phyloP scores from a whole-genome alignment of 495 filamentous ascomycete genomes.

The Aspergillus sclerotiicarbonarius region DNA sequence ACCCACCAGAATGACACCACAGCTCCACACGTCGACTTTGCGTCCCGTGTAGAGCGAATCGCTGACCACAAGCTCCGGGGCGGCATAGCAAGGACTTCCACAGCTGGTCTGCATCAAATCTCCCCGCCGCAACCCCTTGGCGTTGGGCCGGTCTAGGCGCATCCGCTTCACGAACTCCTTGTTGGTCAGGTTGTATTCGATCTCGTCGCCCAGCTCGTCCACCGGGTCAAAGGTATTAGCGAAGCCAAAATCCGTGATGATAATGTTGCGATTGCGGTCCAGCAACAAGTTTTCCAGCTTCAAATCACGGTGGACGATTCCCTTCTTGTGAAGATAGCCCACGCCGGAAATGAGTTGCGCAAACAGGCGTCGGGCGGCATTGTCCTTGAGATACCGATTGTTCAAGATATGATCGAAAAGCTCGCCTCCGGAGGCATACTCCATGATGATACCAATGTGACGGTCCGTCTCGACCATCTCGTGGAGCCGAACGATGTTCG shows the following conservation, averaged over 20 bases:
- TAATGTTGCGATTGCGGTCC: slow-evolving; percentile 96
- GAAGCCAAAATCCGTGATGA: slow-evolving; percentile 99
- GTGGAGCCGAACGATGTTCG: slow-evolving; percentile 94
- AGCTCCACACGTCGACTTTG: slow-evolving; percentile 99
- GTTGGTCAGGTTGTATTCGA: slow-evolving; percentile 82
- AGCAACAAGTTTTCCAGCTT: slow-evolving; percentile 96
- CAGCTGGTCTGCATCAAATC: slow-evolving; percentile 60
- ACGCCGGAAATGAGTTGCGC: slow-evolving; percentile 96
- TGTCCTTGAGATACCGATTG: slow-evolving; percentile 93
- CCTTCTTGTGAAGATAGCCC: slow-evolving; percentile 97
- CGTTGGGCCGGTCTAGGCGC: slow-evolving; percentile 77
- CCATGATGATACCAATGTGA: slow-evolving; percentile 96
- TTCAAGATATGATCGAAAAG: slow-evolving; percentile 98
- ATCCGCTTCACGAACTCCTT: slow-evolving; percentile 79
- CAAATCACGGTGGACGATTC: slow-evolving; percentile 95
- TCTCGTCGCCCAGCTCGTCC: slow-evolving; percentile 85
- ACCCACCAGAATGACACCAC: slow-evolving; percentile 95
- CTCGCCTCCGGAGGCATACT: slow-evolving; percentile 96
- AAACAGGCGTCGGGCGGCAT: slow-evolving; percentile 84
- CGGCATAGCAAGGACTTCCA: slow-evolving; percentile 80
- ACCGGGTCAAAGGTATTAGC: slow-evolving; percentile 92
- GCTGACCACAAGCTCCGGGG: slow-evolving; percentile 95
- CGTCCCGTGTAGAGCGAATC: slow-evolving; percentile 95
- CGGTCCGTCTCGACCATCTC: slow-evolving; percentile 98
- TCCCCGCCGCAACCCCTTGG: slow-evolving; percentile 75